A percentile compares a stretch with the other conserved stretches of the same genome.
These are phyloP conservation scores for Gastrolobium villosum DNA, from an alignment of 306 rosid species.

Conservation along the genomic window DNA sequence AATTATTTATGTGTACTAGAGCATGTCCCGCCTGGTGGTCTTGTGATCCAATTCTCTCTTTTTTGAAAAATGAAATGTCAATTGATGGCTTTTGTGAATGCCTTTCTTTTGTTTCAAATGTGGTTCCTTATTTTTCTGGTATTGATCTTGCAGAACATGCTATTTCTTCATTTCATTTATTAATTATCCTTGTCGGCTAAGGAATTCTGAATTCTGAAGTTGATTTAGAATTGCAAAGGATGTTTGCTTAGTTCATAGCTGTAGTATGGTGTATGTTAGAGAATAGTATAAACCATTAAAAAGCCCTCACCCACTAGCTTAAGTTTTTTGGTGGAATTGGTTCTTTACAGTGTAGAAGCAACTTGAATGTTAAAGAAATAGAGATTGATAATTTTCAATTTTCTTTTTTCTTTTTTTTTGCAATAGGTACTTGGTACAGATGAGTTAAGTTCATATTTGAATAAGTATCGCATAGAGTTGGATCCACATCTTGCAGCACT, in stretches of 20 bases:
- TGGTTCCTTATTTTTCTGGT: slow-evolving; percentile 26
- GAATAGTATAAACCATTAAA: no score
- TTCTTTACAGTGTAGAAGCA: neutral
- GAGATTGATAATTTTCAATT: slow-evolving; percentile 34
- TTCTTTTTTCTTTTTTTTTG: slow-evolving; percentile 23
- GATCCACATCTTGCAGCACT: slow-evolving; percentile 88
- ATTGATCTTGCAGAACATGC: slow-evolving; percentile 1
- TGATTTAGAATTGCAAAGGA: slow-evolving; percentile 14
- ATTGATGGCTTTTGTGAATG: slow-evolving; percentile 15
- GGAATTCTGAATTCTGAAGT: slow-evolving; percentile 17
- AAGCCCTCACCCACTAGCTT: no score
- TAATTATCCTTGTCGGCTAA: slow-evolving; percentile 12
- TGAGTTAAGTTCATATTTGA: slow-evolving; percentile 76
- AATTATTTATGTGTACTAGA: slow-evolving; percentile 15
- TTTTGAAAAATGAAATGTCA: neutral
- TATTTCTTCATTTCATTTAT: neutral
- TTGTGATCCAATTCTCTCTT: neutral
- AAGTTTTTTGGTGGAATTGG: no score
- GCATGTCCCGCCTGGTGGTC: slow-evolving; percentile 20
- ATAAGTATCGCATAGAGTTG: slow-evolving; percentile 83
- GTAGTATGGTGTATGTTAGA: neutral
- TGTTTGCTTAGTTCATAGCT: slow-evolving; percentile 14
- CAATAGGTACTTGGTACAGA: slow-evolving; percentile 93
- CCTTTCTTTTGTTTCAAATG: slow-evolving; percentile 22
- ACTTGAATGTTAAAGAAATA: slow-evolving; percentile 24